Evolutionary conservation across 768 basidiomycete genomes (phyloP), one percentile per base, ranked within the genome.

Genomic region (Mycena rosella): DNA sequence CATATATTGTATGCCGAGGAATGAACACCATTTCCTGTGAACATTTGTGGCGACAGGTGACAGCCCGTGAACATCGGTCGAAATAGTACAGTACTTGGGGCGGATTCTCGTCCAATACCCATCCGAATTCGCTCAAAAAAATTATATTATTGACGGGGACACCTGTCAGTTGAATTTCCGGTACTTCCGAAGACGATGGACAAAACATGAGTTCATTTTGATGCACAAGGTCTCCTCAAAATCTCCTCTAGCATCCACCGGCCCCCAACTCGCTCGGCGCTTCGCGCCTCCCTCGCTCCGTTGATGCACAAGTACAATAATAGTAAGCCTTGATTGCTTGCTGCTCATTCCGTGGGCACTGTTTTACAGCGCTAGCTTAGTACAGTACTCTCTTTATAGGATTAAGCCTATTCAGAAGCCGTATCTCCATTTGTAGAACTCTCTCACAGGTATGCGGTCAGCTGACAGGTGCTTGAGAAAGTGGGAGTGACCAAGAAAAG

Each of bases 401-500:
- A 18, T 52, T 32, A 20, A 18, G 51, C 51, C 51, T 52, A 52
- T 52, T 52, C 51, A 18, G 51, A 52, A 52, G 51, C 52, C 24
- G 52, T 54, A 54, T 54, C 52, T 54, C 51, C 30, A 52, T 54
- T 54, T 54, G 32, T 36, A 54, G 52, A 54, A 32, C 52, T 54
- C 52, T 54, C 55, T 42, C 55, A 56, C 38, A 54, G 55, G 27
- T 56, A 56, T 56, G 55, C 55, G 26, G 55, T 44, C 55, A 56
- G 40, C 55, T 56, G 55, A 42, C 27, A 55, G 54, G 45, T 14
- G 51, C 54, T 55, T 55, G 54, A 55, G 57, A 59, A 59, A 59
- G 57, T 59, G n/a, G 24, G 55, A 44, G 55, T 57, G 55, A 44
- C 26, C 40, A 57, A 57, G 57, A 51, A 51, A 51, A 44, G 45